Evolutionary conservation across 352 stramenopile genomes (phyloP).

Genomic region (Pythium pectinolyticum): DNA sequence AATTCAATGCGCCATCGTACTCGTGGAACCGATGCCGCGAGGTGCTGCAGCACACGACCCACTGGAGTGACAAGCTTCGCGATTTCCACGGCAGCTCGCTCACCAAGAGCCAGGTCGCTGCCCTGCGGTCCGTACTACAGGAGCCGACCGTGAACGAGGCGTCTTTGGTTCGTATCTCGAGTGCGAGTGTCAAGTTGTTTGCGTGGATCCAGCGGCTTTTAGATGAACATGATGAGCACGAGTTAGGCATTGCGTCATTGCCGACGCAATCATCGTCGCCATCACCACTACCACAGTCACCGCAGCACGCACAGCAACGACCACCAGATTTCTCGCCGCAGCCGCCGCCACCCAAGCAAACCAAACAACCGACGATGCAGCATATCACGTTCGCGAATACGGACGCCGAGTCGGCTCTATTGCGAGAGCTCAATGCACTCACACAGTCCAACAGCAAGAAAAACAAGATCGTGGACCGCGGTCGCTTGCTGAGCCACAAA

Average conservation of each 20-base stretch:
- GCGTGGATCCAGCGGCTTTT: slow-evolving; percentile 59
- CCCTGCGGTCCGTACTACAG: slow-evolving; percentile 61
- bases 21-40: slow-evolving; percentile 63
- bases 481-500: slow-evolving; percentile 25
- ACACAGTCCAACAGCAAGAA: slow-evolving; percentile 9
- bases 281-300: neutral
- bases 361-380: slow-evolving; percentile 10
- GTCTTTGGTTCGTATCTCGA: slow-evolving; percentile 52
- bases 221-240: slow-evolving; percentile 56
- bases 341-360: neutral
- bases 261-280: no score
- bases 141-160: slow-evolving; percentile 54
- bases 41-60: slow-evolving; percentile 48
- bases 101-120: slow-evolving; percentile 45
- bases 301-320: neutral
- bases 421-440: slow-evolving; percentile 26
- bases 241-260: slow-evolving; percentile 38
- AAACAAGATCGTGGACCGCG: slow-evolving; percentile 32
- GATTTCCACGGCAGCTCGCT: slow-evolving; percentile 38
- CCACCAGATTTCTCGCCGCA: slow-evolving; percentile 13
- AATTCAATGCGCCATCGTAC: slow-evolving; percentile 59
- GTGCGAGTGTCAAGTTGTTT: slow-evolving; percentile 64
- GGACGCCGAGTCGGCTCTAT: slow-evolving; percentile 15
- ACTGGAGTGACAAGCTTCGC: slow-evolving; percentile 47
- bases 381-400: slow-evolving; percentile 13